Base-by-base conservation (phyloP, 1,139 yeast genomes). In the Nadsonia commutata region DNA sequence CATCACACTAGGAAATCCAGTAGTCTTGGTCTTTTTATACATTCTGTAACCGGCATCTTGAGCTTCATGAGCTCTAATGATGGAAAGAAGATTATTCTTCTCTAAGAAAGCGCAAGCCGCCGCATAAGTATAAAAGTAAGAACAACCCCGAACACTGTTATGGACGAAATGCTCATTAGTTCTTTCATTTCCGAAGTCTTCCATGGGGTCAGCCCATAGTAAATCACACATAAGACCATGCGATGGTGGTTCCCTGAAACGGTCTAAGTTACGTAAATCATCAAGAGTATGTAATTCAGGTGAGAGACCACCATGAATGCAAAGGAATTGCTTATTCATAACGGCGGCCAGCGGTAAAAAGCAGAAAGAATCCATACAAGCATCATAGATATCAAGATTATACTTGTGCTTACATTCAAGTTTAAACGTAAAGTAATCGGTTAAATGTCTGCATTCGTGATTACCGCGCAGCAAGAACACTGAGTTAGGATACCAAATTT, bases 11-110 rank as follows among this genome's bases (percentile, higher is more conserved):
- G 97, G 97, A 61, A 90, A 90, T n/a, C 94, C 94, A 58, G 88
- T 80, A 17, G 84, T 72, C 51, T 77, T 74, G 2, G 95, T 85
- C 52, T 85, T 75, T 52, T 81, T 81, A 64, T 90, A 90, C 82
- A 93, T 90, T 59, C 96, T 70, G 64, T 86, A 90, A 21, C 98
- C 98, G 16, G 94, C 93, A 62, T 90, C 96, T 62, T 90, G 98
- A 1, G 97, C 97, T 63, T 90, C 97, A 60, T 90, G 98, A 1
- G 97, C 98, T 49, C 98, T 71, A 43, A 90, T 86, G 37, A 90
- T 76, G 11, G 90, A 81, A 40, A 90, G 65, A 41, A 90, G 65
- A 23, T 85, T 83, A 39, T 88, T 90, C 48, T 78, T 70, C 54
- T 82, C 84, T 55, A 90, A 67, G 53, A 90, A 90, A 42, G 74